Base-by-base conservation (phyloP, 2,329 filamentous ascomycete species). In the Ophiostoma perfectum region DNA sequence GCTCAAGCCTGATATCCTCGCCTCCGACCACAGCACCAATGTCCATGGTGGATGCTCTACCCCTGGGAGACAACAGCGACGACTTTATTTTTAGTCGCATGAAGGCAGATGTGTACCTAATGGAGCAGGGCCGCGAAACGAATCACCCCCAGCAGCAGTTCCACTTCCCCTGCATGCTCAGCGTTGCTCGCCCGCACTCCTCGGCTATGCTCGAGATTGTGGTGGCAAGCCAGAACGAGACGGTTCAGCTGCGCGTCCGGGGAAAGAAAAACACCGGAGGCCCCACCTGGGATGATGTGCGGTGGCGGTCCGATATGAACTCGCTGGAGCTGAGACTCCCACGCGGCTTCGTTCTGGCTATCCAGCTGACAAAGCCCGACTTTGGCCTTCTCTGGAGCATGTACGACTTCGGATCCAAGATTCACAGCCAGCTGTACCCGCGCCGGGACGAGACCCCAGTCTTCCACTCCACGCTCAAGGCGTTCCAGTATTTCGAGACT, bases 81-180 rank as follows among this genome's bases (percentile, higher is more conserved):
- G 84, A 86, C 68, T 97, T 96, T 76, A 91, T 87, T 76, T 96
- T 93, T 74, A 90, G 89, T 64, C 87, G 91, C 68, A 88, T 94
- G 75, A 87, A 88, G 73, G 91, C 89, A 3, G 88, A 92, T 63
- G 88, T 87, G 2, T 90, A 86, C 65, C 79, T 97, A 52, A 89
- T 89, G 78, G 92, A 93, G 73, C 84, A 86, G 68, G 90, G 90
- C 18, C 82, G 86, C 67, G 87, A 90, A 44, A 85, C 87, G 1
- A 49, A 62, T 0, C 47, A 69, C 36, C 60, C 60, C 2, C 68
- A 64, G 5, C 65, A 64, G 2, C 47, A 86, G 55, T 84, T 91
- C 42, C 82, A 86, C 55, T 87, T 95, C 71, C 87, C 90, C 0
- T 93, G 90, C 73, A 83, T 93, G 67, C 77, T 97, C 52, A 92